Base-by-base conservation (phyloP, 495 filamentous ascomycete species). In the Penicillium goetzii region DNA sequence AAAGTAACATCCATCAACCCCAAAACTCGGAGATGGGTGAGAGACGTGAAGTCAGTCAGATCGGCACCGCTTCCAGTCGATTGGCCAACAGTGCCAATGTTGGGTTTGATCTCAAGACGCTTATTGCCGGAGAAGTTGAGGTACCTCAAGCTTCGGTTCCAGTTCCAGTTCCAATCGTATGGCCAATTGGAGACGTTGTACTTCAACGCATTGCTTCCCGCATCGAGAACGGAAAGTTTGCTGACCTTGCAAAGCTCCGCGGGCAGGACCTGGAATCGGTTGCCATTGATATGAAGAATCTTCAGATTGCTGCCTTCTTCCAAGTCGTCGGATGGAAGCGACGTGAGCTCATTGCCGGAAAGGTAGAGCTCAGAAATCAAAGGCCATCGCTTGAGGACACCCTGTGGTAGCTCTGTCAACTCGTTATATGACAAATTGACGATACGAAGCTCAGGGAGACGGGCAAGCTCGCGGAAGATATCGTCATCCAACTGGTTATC, bases 131-230 rank as follows among this genome's bases (percentile, higher is more conserved):
- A 97, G 62, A 99, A 85, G 69, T 97, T 99, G 62, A 99, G 88
- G 69, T 96, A 98, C 63, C 92, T 91, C 60, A 99, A 80, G 63
- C 96, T 93, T 40, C 89, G 89, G 64, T 98, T 99, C 84, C 93
- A 92, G 73, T 97, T 98, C 95, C 95, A 99, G 69, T 99, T 99
- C 95, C 95, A 99, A 72, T 99, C 95, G 70, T 99, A 99, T 1
- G 96, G 95, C 85, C 96, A 97, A 71, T 99, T 99, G 28, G 93
- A 95, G 36, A 99, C 93, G 71, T 99, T 99, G 81, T 99, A 99
- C 74, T 97, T 99, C 50, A 99, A 83, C n/a, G 83, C 84, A 68
- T 99, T 99, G 81, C 91, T 97, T 57, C 93, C 93, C 64, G 95
- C 94, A 77, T 99, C 95, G 41, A 99, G 81, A 25, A 97, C 89